Evolutionary conservation across 306 rosid species (phyloP).

Genomic region (Vigna nakashimae): DNA sequence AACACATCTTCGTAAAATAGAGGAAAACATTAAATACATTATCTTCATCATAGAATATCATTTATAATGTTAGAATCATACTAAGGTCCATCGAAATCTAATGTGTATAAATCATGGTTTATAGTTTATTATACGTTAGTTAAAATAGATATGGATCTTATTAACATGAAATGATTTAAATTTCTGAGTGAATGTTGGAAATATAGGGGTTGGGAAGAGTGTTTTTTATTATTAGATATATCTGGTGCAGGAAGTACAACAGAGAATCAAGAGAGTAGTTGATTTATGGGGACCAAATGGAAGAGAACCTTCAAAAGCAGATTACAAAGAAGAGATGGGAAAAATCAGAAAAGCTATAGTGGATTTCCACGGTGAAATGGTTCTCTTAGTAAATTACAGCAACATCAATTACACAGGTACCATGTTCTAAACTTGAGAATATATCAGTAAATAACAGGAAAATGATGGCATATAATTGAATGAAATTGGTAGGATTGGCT

Average conservation of each 20-base stretch:
- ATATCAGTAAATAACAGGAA: not conserved
- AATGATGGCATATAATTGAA: not conserved
- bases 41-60: no score
- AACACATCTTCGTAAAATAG: no score
- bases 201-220: no score
- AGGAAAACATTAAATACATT: no score
- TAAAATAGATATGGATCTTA: no score
- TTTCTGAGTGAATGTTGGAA: no score
- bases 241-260: slow-evolving; percentile 68
- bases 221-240: not conserved
- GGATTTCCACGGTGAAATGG: slow-evolving; percentile 97
- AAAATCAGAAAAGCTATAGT: slow-evolving; percentile 79
- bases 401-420: slow-evolving; percentile 87
- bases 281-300: slow-evolving; percentile 71
- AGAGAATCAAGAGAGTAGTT: slow-evolving; percentile 62
- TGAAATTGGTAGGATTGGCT: slow-evolving; percentile 65
- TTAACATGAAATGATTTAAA: no score
- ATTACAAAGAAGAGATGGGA: slow-evolving; percentile 62
- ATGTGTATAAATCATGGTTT: no score
- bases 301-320: slow-evolving; percentile 51
- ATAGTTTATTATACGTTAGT: no score
- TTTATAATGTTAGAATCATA: no score
- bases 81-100: no score
- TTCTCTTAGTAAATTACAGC: slow-evolving; percentile 84
- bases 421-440: not conserved